Conservation (phyloP, 31 red algal genomes). For the Porphyra umbilicalis region DNA sequence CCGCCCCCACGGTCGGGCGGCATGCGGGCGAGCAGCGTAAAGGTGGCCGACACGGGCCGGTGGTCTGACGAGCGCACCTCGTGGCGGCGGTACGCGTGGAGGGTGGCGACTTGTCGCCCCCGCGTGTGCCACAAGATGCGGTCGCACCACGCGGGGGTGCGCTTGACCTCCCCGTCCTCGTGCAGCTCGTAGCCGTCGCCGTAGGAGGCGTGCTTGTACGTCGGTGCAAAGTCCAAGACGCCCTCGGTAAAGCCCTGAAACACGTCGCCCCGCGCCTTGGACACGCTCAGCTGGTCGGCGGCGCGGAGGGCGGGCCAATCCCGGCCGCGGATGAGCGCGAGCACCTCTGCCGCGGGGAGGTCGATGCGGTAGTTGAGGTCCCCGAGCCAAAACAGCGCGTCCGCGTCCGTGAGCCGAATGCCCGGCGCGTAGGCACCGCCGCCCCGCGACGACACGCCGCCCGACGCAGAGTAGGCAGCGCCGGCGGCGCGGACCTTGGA, state of each 20-base stretch:
- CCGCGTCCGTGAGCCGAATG: constrained; percentile 15
- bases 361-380: constrained; percentile 95
- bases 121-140: constrained; percentile 68
- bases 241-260: constrained; percentile 86
- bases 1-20: background rate
- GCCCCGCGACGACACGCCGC: background rate
- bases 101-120: background rate
- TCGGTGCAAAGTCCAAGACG: constrained; percentile 66
- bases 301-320: constrained; percentile 47
- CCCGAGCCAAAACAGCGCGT: constrained; percentile 82
- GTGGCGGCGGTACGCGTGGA: background rate
- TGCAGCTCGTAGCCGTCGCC: constrained; percentile 61
- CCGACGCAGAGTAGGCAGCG: background rate
- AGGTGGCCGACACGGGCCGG: constrained; percentile 73
- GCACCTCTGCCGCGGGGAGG: constrained; percentile 52
- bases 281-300: constrained; percentile 64
- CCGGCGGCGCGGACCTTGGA: background rate
- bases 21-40: constrained; percentile 25
- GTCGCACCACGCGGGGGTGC: constrained; percentile 90
- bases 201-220: constrained; percentile 67
- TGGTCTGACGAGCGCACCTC: constrained; percentile 84
- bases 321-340: constrained; percentile 30
- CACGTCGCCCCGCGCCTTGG: constrained; percentile 26
- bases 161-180: constrained; percentile 52
- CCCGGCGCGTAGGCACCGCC: constrained; percentile 7